Evolutionary conservation across 1,284 basidiomycete species (phyloP).

Genomic region (Spongiforma sp.): DNA sequence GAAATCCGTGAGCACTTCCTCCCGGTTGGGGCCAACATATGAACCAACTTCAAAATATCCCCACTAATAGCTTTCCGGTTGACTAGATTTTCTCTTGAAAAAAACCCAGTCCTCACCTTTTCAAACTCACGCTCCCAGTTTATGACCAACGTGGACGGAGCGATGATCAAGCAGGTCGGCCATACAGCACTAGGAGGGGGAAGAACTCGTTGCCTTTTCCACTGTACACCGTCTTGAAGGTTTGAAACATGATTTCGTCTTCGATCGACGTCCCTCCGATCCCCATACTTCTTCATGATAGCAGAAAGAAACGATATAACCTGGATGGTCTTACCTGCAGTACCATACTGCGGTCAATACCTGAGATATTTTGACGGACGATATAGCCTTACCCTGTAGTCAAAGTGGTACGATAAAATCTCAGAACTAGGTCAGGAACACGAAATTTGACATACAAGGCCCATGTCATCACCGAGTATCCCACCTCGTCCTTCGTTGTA

Average conservation of each 20-base stretch:
- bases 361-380: not conserved
- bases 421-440: conserved; percentile 5
- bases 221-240: conserved; percentile 64
- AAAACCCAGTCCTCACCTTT: conserved; percentile 49
- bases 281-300: conserved; percentile 81
- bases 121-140: conserved; percentile 87
- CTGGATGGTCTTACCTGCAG: conserved; percentile 83
- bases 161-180: conserved; percentile 85
- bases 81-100: not conserved
- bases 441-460: conserved; percentile 57
- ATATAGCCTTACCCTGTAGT: conserved; percentile 27
- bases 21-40: conserved; percentile 62
- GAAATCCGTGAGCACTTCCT: conserved; percentile 67
- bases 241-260: conserved; percentile 64
- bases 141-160: conserved; percentile 75
- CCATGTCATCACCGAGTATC: conserved; percentile 90
- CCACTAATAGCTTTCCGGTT: conserved; percentile 54
- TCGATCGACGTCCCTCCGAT: conserved; percentile 62
- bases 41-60: conserved; percentile 81
- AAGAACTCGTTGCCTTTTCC: conserved; percentile 55
- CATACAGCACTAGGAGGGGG: conserved; percentile 71
- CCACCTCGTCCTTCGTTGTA: conserved; percentile 71
- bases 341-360: conserved; percentile 2
- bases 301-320: conserved; percentile 86
- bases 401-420: not conserved